Percentiles rank a stretch among this genome's conserved stretches.
Evolutionary conservation across 345 rosid genomes (phyloP).

Genomic region (Hibiscus tridactylites): DNA sequence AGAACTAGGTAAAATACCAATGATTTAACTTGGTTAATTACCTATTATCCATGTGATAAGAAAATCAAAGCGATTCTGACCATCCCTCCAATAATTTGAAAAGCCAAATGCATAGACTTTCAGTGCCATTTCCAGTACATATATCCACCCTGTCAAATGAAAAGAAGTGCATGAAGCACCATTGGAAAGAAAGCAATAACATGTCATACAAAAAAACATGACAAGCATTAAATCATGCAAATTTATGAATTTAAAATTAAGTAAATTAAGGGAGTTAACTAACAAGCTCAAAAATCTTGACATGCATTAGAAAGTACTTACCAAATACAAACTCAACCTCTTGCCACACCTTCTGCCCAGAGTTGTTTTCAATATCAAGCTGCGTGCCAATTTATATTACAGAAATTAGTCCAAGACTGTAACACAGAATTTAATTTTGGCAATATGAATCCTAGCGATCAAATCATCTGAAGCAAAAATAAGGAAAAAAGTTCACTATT

Average conservation of each 20-base stretch:
- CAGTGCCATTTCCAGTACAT: constrained; percentile 90
- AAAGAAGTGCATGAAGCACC: constrained; percentile 15
- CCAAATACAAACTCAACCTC: constrained; percentile 81
- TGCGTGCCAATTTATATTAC: constrained; percentile 23
- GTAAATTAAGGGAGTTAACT: not conserved
- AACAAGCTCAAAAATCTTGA: not conserved
- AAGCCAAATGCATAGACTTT: constrained; percentile 85
- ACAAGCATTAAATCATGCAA: constrained; percentile 6
- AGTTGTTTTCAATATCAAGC: constrained; percentile 90
- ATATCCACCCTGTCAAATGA: constrained; percentile 77
- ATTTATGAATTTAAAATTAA: not conserved
- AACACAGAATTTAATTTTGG: not conserved
- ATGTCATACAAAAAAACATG: not conserved
- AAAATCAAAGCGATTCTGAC: constrained; percentile 94
- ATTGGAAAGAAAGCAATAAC: not conserved
- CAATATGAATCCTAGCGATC: not conserved
- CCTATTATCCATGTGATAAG: constrained; percentile 83
- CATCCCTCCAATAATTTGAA: constrained; percentile 89
- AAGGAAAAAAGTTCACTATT: not conserved
- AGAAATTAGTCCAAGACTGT: not conserved
- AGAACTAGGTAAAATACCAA: not conserved
- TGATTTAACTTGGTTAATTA: constrained; percentile 19
- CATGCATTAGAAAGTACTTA: constrained; percentile 29
- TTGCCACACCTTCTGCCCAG: constrained; percentile 87
- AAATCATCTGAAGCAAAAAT: not conserved